Conservation (phyloP, 352 stramenopile species). For the Globisporangium takayamanum region DNA sequence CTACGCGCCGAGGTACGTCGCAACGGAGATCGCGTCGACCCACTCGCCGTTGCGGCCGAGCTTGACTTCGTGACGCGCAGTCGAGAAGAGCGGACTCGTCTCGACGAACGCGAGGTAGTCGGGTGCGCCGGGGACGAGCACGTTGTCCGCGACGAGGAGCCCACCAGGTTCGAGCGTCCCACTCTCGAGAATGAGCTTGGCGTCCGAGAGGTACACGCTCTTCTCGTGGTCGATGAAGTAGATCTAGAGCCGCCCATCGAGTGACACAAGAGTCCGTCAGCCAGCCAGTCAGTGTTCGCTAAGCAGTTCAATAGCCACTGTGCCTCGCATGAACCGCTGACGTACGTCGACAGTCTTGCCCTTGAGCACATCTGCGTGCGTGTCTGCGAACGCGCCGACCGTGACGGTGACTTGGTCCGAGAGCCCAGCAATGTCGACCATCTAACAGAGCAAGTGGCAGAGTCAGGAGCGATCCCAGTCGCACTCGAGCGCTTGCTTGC, state of each 20-base stretch:
- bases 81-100: conserved; percentile 24
- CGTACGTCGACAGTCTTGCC: conserved; percentile 24
- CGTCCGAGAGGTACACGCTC: conserved; percentile 25
- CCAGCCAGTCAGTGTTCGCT: no score
- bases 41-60: not conserved
- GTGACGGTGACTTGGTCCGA: conserved; percentile 30
- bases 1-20: conserved; percentile 2
- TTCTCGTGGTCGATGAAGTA: conserved; percentile 51
- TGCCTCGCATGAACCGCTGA: not conserved
- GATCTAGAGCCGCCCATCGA: no score
- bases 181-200: conserved; percentile 38
- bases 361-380: conserved; percentile 16
- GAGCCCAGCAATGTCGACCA: conserved; percentile 33
- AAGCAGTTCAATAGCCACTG: no score
- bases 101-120: conserved; percentile 34
- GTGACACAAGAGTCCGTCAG: no score
- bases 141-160: conserved; percentile 31
- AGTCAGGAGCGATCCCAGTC: not conserved
- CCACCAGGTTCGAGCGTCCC: conserved; percentile 22
- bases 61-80: conserved; percentile 18
- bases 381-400: conserved; percentile 24
- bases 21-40: conserved; percentile 8
- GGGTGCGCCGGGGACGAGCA: conserved; percentile 20
- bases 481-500: not conserved
- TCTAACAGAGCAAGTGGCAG: conserved; percentile 10